Evolutionary conservation across 768 basidiomycete species (phyloP), one percentile per base, ranked within the genome.

Genomic region (Psilocybe cyanescens): DNA sequence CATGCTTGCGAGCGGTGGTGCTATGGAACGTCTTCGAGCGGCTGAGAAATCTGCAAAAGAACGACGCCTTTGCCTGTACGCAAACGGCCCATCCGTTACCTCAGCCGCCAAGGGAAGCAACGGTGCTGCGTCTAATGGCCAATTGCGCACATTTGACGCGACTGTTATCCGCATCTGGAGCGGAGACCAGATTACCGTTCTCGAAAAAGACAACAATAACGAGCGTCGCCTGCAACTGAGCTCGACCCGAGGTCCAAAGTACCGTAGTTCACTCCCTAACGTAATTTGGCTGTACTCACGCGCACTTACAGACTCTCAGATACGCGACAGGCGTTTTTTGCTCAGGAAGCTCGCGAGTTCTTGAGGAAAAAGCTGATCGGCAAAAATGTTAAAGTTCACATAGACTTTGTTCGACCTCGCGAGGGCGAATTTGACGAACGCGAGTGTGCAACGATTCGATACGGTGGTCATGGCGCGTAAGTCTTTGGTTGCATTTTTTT

Each of bases 371-470:
- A 86, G 65, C 79, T 98, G 19, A 96, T 99, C 63, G 97, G 97
- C 45, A 95, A 95, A 76, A 81, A 85, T 62, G 91, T 94, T 61
- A 89, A 86, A 71, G 85, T 91, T n/a, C 83, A 81, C 24, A 80
- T 97, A 46, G 97, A 99, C 75, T 99, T 97, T 67, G 72, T 96
- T 65, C 91, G 95, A 62, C 94, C 95, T 4, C 84, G 85, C 37
- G 95, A 98, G 64, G 97, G 96, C 45, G 95, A 97, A 61, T 98
- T 85, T 66, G 96, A 96, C 55, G 94, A 95, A 72, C 87, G 95
- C 47, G 94, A 97, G 74, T 95, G 92, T 69, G 94, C 88, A 1
- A 97, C 96, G 2, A 78, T 98, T 66, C 90, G 90, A 52, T 93
- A 89, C 66, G 94, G 94, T 11, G 86, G 84, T 35, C 90, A 91